Conservation (phyloP, 805 yeast species). For the Yarrowia divulgata region DNA sequence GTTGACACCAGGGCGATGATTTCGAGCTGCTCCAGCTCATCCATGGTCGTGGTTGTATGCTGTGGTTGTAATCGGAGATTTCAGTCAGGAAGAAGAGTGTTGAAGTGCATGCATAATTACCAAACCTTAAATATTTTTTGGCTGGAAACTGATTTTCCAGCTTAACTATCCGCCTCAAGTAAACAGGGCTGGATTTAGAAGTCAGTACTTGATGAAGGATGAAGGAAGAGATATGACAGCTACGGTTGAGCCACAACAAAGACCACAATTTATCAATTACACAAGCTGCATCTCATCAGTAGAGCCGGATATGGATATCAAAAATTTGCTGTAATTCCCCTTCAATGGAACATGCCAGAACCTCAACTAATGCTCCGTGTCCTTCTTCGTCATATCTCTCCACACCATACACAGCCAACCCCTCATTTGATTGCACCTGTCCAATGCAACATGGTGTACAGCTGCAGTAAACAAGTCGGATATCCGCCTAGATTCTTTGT, state of each 20-base stretch:
- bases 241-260: no score
- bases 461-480: background rate
- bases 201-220: background rate
- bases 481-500: background rate
- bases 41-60: constrained; percentile 42
- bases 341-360: no score
- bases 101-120: constrained; percentile 4
- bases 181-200: no score
- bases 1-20: constrained; percentile 49
- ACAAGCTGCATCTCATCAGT: no score
- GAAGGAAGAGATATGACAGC: no score
- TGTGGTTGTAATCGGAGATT: background rate
- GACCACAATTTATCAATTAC: no score
- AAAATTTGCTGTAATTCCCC: no score
- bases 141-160: background rate
- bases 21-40: constrained; percentile 49
- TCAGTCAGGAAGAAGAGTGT: constrained; percentile 1
- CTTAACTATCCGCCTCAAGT: no score
- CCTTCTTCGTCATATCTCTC: no score
- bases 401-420: no score
- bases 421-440: background rate
- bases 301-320: no score
- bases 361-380: no score
- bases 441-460: background rate
- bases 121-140: background rate